Evolutionary conservation across 129 eudicot species (phyloP), one percentile per base, ranked within the genome.

Genomic region (Flaveria trinervia): DNA sequence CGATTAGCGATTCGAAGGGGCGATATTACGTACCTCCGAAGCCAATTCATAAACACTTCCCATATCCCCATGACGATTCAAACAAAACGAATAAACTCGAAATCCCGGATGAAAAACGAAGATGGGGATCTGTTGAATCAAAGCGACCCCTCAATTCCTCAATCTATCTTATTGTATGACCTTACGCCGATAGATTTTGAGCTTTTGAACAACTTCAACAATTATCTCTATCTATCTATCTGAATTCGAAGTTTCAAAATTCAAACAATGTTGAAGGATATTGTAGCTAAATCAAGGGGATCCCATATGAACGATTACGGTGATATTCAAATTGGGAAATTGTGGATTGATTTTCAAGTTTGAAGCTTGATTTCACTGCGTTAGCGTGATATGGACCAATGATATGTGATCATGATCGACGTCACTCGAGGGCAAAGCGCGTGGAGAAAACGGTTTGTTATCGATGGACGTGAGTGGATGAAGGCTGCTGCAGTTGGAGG

Each of bases 301-400:
- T 55, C 14, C 11, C 2, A 55, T 55, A 18, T 28, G 68, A 62
- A 33, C 43, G 68, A 28, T 62, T 62, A 26, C 43, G 10, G 55
- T 75, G 72, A 30, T 64, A 28, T 75, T 46, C 7, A 48, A 75
- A 46, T 65, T 75, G 79, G 64, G 76, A 39, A 72, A 14, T 72
- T 28, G 9, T 36, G 60, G 16, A 60, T 7, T 23, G 71, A 54
- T 43, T 30, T 50, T 33, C 12, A 44, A 13, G 54, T 41, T 74
- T 55, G 74, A 74, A 67, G 57, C 56, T 43, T 50, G 70, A 56
- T 64, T 62, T 45, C 71, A 78, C 80, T 77, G 78, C 12, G 65
- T 73, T 68, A 41, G 54, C 18, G 9, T 48, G 54, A 76, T 51
- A 78, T 76, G 78, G 78, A 43, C 82, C 85, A 82, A 82, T 76